phyloP scores from a whole-genome alignment of 129 eudicot genomes.

The Kitagawia praeruptora region DNA sequence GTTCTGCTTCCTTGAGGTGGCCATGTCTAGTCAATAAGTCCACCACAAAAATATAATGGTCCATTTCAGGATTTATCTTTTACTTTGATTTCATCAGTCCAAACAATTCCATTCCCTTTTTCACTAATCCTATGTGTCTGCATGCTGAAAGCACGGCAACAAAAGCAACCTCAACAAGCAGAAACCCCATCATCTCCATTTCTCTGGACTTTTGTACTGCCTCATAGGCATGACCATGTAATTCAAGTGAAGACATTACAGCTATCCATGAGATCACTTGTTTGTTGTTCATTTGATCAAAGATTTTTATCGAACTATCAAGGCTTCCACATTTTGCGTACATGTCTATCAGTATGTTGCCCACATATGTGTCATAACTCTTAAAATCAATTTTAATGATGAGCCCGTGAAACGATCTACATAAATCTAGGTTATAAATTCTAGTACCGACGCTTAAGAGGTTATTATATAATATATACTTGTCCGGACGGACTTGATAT shows the following conservation, averaged over 20 bases:
- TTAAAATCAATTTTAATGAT: slow-evolving; percentile 38
- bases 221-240: slow-evolving; percentile 37
- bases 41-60: slow-evolving; percentile 41
- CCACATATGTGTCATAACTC: slow-evolving; percentile 49
- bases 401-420: slow-evolving; percentile 53
- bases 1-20: slow-evolving; percentile 37
- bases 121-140: slow-evolving; percentile 46
- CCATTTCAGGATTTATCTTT: slow-evolving; percentile 34
- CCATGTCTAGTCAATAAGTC: slow-evolving; percentile 46
- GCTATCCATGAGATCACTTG: slow-evolving; percentile 48
- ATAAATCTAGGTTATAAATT: slow-evolving; percentile 48
- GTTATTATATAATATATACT: slow-evolving; percentile 40
- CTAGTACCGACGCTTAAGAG: slow-evolving; percentile 52
- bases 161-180: slow-evolving; percentile 36
- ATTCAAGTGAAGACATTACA: slow-evolving; percentile 40
- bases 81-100: slow-evolving; percentile 28
- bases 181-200: slow-evolving; percentile 31
- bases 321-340: slow-evolving; percentile 44
- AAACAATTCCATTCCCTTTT: slow-evolving; percentile 41
- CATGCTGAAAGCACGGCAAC: slow-evolving; percentile 42
- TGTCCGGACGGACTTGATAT: slow-evolving; percentile 29
- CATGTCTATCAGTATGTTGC: slow-evolving; percentile 51
- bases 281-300: slow-evolving; percentile 27
- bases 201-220: slow-evolving; percentile 35
- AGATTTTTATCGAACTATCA: slow-evolving; percentile 26